phyloP scores from a whole-genome alignment of 345 rosid species.

The Clausena lansium region DNA sequence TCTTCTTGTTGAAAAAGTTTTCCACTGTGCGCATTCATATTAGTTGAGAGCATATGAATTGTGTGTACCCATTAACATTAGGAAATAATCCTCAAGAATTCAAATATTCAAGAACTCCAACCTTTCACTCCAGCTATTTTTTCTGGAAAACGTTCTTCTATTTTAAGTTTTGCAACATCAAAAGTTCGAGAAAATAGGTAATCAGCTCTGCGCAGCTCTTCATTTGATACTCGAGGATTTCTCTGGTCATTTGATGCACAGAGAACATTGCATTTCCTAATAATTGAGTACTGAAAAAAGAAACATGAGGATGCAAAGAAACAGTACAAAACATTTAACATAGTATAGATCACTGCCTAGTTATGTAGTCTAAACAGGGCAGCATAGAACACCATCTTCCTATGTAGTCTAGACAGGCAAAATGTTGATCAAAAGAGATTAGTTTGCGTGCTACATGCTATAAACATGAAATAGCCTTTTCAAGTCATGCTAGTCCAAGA shows the following conservation, averaged over 20 bases:
- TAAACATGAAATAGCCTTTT: background rate
- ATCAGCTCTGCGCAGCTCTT: constrained; percentile 34
- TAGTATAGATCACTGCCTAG: background rate
- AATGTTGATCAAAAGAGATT: background rate
- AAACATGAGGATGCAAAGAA: background rate
- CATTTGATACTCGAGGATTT: constrained; percentile 37
- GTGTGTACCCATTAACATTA: background rate
- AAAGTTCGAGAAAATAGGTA: constrained; percentile 46
- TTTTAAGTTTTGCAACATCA: constrained; percentile 34
- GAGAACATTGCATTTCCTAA: constrained; percentile 48
- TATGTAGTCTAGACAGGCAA: background rate
- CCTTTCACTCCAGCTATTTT: constrained; percentile 49
- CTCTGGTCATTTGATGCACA: constrained; percentile 43
- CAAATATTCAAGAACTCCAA: constrained; percentile 6
- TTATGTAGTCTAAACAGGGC: background rate
- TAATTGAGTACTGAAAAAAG: constrained; percentile 39
- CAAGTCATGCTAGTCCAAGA: background rate
- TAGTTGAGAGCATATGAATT: background rate
- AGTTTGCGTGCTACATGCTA: background rate
- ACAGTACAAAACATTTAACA: background rate
- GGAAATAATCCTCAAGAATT: background rate
- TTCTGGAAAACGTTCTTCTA: constrained; percentile 33
- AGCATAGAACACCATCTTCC: background rate
- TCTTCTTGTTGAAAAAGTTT: constrained; percentile 45
- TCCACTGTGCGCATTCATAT: constrained; percentile 38